Base-by-base conservation (phyloP, 169 alveolate species). In the Plasmodium chabaudi region DNA sequence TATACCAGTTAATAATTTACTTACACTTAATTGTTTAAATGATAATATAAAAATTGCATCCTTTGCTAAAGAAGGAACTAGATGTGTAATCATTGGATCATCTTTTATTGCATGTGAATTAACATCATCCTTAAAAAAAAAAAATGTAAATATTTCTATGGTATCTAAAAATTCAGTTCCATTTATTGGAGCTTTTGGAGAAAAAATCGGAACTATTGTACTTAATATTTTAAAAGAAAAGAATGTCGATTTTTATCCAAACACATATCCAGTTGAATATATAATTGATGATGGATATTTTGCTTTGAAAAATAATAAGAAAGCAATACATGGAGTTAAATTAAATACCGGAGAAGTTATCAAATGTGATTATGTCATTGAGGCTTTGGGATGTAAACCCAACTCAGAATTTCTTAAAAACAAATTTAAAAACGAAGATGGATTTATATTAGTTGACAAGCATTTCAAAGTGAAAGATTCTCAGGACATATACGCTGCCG, bases 31-130 rank as follows among this genome's bases (percentile, higher is more conserved):
- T 53, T 87, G 88, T n/a, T 55, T 86, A 9, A 73, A 90, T 15
- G 96, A 94, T 46, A 25, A 90, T 34, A 56, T 74, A 46, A 63
- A 65, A 44, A 55, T 94, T 1, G 70, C 89, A 6, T 25, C 56
- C 12, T 79, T 51, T 44, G 91, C 93, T 7, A 94, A 94, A 71
- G 94, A 92, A 34, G 88, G 91, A 12, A n/a, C 82, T 13, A 87
- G 53, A 57, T 91, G 93, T 17, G 96, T 92, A 2, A 73, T 94
- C 17, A 92, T 94, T 9, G 96, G 96, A 0, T 93, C 96, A 0
- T 92, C 93, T 59, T 94, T 94, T 87, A 92, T 94, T 53, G 96
- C 94, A 19, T 94, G 95, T 56, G 96, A 94, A 63, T 15, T 94
- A 23, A 88, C 96, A 1, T 91, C 96, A 0, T 89, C 95, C 0